A percentile compares a stretch with the other conserved stretches of the same genome.
These are phyloP conservation scores for Neurospora cerealis DNA, from an alignment of 495 filamentous ascomycete genomes.

Conservation along the genomic window DNA sequence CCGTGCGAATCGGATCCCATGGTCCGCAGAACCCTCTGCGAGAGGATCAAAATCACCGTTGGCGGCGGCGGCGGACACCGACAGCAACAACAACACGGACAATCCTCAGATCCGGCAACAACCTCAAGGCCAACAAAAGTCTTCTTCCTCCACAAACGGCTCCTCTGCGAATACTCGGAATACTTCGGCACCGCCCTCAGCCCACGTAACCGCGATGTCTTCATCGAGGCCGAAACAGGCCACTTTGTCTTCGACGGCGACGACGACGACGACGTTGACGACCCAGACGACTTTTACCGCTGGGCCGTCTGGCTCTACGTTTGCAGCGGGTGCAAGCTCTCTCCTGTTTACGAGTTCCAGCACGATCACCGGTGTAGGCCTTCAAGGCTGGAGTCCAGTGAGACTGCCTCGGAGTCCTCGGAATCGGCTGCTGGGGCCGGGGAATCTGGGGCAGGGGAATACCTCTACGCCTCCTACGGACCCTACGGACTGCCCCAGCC, in stretches of 20 bases:
- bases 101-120: not conserved
- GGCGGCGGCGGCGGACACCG: not conserved
- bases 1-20: not conserved
- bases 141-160: not conserved
- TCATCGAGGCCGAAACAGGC: not conserved
- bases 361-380: not conserved
- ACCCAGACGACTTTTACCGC: constrained; percentile 1
- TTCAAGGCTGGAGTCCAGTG: not conserved
- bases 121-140: not conserved
- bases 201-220: not conserved
- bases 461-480: not conserved
- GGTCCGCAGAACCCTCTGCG: not conserved
- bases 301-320: not conserved
- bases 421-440: not conserved
- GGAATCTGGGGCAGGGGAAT: not conserved
- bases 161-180: not conserved
- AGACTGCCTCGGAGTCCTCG: not conserved
- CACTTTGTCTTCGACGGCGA: not conserved
- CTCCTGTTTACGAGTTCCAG: not conserved
- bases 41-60: not conserved
- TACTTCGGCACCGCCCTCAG: not conserved
- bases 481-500: not conserved
- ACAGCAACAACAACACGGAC: not conserved
- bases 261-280: not conserved
- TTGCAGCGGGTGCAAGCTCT: not conserved